These are phyloP conservation scores for Paraleonurus japonicus DNA, from an alignment of 257 asterid species.

Conservation along the genomic window DNA sequence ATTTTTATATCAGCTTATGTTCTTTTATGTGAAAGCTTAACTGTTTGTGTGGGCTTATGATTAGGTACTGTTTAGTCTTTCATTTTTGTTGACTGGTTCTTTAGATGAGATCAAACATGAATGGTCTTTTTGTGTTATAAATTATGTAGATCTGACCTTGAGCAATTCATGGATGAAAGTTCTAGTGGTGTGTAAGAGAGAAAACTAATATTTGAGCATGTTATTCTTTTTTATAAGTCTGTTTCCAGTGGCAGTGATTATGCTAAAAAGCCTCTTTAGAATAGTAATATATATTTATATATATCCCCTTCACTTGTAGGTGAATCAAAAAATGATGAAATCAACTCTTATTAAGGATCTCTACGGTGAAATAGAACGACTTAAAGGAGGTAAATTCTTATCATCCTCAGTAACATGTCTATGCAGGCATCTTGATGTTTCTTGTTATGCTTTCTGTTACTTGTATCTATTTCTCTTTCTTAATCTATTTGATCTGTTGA, in stretches of 20 bases:
- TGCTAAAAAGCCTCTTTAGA: neutral
- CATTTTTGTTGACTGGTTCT: neutral
- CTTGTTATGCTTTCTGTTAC: neutral
- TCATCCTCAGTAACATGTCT: neutral
- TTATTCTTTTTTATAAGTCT: neutral
- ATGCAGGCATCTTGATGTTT: neutral
- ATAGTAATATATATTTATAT: conserved; percentile 2
- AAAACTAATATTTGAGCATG: neutral
- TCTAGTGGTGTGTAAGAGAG: neutral
- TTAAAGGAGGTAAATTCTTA: conserved; percentile 54
- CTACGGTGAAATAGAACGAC: conserved; percentile 77
- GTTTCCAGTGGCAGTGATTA: neutral
- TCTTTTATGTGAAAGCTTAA: neutral
- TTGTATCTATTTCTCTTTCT: neutral
- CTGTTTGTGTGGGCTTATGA: neutral
- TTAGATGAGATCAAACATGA: neutral
- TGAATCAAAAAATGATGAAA: conserved; percentile 91
- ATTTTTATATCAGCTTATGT: neutral
- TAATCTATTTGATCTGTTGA: no score
- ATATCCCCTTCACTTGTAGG: conserved; percentile 38
- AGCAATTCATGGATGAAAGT: neutral
- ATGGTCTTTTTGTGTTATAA: neutral
- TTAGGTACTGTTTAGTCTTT: neutral
- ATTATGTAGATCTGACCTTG: neutral
- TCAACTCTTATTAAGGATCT: conserved; percentile 73